These are phyloP conservation scores for Fraxinus americana DNA, from an alignment of 257 asterid species.

Conservation along the genomic window DNA sequence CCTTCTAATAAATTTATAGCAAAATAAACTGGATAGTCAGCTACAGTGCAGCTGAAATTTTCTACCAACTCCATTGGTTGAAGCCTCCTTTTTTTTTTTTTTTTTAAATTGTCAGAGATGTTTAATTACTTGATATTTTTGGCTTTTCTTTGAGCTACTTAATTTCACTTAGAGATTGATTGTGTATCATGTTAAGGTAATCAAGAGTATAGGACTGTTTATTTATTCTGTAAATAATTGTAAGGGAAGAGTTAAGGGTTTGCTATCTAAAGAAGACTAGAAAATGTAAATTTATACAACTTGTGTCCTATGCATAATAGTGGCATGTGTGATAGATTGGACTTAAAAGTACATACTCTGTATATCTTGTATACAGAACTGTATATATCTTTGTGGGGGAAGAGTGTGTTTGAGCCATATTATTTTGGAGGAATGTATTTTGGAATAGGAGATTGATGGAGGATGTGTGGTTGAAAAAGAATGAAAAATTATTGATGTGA, in stretches of 20 bases:
- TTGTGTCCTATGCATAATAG: no score
- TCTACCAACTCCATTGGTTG: neutral
- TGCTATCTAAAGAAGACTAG: neutral
- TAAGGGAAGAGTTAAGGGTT: slow-evolving; percentile 7
- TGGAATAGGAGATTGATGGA: no score
- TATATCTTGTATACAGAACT: no score
- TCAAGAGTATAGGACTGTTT: slow-evolving; percentile 21
- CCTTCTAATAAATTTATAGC: slow-evolving; percentile 25
- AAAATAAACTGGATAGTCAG: slow-evolving; percentile 34
- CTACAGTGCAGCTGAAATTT: slow-evolving; percentile 30
- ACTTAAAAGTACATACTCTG: neutral
- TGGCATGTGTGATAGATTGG: neutral
- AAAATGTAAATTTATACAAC: no score
- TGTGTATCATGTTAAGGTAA: slow-evolving; percentile 19
- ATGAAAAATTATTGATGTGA: no score
- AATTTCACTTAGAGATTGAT: slow-evolving; percentile 24
- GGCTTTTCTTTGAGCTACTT: slow-evolving; percentile 15
- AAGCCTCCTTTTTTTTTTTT: neutral
- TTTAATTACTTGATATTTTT: slow-evolving; percentile 1
- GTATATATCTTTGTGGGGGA: neutral
- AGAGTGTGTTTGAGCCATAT: neutral
- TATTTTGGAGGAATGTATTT: no score
- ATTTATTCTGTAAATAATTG: slow-evolving; percentile 29
- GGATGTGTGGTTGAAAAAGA: no score
- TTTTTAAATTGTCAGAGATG: neutral